Conservation (phyloP, 306 rosid genomes). For the Vicia villosa region DNA sequence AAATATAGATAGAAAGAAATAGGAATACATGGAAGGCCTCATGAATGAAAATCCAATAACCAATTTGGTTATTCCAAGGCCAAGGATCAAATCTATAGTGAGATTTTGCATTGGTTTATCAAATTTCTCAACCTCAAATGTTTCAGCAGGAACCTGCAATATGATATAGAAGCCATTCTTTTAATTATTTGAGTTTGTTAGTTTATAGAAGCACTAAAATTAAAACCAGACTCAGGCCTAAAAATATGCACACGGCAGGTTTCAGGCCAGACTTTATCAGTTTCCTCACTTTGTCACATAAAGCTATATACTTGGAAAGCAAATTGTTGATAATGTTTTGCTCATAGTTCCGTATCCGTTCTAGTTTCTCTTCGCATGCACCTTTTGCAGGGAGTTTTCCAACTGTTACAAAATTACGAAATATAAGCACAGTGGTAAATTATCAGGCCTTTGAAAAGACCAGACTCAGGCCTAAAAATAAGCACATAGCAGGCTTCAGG, state of each 20-base stretch:
- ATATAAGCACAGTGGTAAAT: neutral
- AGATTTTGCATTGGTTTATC: conserved; percentile 65
- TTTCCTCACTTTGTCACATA: conserved; percentile 66
- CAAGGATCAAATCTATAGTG: conserved; percentile 63
- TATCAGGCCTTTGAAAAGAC: too few relatives aligned
- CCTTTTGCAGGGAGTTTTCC: conserved; percentile 83
- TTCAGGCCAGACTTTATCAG: too few relatives aligned
- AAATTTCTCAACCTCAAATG: conserved; percentile 54
- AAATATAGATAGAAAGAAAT: neutral
- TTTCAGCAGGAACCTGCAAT: conserved; percentile 66
- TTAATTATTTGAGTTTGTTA: too few relatives aligned
- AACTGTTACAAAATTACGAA: conserved; percentile 50
- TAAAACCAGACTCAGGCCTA: too few relatives aligned
- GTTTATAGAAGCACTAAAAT: neutral
- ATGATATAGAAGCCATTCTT: too few relatives aligned
- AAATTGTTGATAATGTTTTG: conserved; percentile 51
- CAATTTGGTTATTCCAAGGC: conserved; percentile 66
- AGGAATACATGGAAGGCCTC: conserved; percentile 53
- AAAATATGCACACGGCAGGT: too few relatives aligned
- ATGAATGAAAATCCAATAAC: conserved; percentile 71
- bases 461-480: too few relatives aligned
- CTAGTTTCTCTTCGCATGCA: conserved; percentile 60
- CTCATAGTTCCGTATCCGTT: conserved; percentile 52
- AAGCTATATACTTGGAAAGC: conserved; percentile 54
- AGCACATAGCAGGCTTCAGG: too few relatives aligned